Evolutionary conservation across 2,329 filamentous ascomycete species (phyloP).

Genomic region (Microcera coccophila): DNA sequence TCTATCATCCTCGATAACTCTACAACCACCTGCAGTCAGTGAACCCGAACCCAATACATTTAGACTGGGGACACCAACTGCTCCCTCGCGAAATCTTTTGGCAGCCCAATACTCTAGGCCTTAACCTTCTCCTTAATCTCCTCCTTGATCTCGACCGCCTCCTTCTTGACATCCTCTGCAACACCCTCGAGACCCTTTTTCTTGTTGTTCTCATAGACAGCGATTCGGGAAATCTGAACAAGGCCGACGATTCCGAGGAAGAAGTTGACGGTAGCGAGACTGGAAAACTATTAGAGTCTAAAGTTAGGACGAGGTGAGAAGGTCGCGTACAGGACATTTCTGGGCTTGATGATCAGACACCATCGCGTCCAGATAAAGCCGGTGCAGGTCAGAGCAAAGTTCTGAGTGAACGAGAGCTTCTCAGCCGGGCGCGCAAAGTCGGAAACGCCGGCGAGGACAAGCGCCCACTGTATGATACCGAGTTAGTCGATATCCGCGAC

Average conservation of each 20-base stretch:
- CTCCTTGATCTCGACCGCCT: conserved; percentile 32
- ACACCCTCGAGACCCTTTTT: conserved; percentile 44
- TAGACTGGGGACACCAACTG: too few relatives aligned
- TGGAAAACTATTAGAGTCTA: conserved; percentile 31
- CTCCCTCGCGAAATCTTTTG: too few relatives aligned
- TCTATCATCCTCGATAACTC: too few relatives aligned
- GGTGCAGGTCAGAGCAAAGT: conserved; percentile 82
- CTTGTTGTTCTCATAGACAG: conserved; percentile 58
- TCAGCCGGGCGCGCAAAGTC: conserved; percentile 90
- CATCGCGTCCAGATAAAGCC: conserved; percentile 97
- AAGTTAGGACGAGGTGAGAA: background rate
- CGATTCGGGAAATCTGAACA: conserved; percentile 76
- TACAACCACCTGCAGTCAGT: too few relatives aligned
- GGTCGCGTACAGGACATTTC: conserved; percentile 73
- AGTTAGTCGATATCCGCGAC: conserved; percentile 10
- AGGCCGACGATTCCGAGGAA: conserved; percentile 87
- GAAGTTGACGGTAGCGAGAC: conserved; percentile 94
- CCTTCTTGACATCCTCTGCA: conserved; percentile 42
- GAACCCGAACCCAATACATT: too few relatives aligned
- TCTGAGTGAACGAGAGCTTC: conserved; percentile 90
- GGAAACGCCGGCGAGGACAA: conserved; percentile 87
- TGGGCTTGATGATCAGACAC: conserved; percentile 95
- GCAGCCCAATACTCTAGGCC: conserved; percentile 20
- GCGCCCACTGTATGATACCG: conserved; percentile 63
- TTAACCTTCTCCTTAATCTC: conserved; percentile 19